Base-by-base conservation (phyloP, 495 filamentous ascomycete species). In the Penicillium steckii region DNA sequence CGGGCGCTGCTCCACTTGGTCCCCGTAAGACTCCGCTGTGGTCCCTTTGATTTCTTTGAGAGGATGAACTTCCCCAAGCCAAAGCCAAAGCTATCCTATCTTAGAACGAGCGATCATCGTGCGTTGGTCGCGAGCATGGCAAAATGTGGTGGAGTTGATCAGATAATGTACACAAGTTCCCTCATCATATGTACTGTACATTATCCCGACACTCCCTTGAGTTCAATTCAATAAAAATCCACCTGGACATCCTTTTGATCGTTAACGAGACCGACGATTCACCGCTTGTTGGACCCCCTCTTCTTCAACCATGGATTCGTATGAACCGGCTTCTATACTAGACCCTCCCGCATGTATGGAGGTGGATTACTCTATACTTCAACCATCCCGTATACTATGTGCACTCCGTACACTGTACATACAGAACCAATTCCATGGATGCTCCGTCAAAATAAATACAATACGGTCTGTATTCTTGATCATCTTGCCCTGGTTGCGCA, bases 131-230 rank as follows among this genome's bases (percentile, higher is more conserved):
- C n/a, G 29, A 32, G 7, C 29, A 30, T 32, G 10, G 29, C 26
- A 21, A 10, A 29, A 22, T 18, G 30, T 1, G 30, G 44, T 38
- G 37, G 27, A 46, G 30, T 40, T 46, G 41, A 61, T 64, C 60
- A 61, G 60, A 66, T 64, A 64, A 58, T 44, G 26, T 21, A 15
- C 58, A 49, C 27, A n/a, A n/a, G n/a, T n/a, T n/a, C n/a, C n/a
- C n/a, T n/a, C n/a, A n/a, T n/a, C n/a, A n/a, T n/a, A n/a, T n/a
- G n/a, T n/a, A n/a, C n/a, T n/a, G n/a, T n/a, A n/a, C n/a, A n/a
- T n/a, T n/a, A n/a, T n/a, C n/a, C n/a, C n/a, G n/a, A n/a, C n/a
- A 10, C 45, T 43, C 53, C 55, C 44, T 30, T 29, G 44, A n/a
- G 53, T 64, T 59, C 63, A 66, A 57, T 57, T 57, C 63, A 7